Percentiles rank a stretch among this genome's conserved stretches.
Conservation (phyloP, 2,329 filamentous ascomycete genomes). For the Epichloe gansuensis region DNA sequence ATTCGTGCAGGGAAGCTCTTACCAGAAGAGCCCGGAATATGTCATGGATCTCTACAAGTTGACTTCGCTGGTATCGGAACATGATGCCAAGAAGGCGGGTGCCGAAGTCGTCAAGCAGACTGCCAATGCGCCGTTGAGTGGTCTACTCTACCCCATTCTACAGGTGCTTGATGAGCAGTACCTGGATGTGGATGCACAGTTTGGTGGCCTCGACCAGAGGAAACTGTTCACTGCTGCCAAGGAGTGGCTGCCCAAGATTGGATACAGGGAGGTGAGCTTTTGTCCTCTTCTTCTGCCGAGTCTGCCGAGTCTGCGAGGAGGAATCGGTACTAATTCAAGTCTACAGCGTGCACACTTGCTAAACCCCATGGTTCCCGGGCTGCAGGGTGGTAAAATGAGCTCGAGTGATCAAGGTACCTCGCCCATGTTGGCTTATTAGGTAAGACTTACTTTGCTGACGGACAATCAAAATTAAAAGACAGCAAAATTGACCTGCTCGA, state of each 20-base stretch:
- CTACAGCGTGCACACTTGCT: conserved; percentile 25
- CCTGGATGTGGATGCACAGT: conserved; percentile 76
- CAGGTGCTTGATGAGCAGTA: conserved; percentile 88
- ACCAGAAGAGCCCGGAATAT: conserved; percentile 64
- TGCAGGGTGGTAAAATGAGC: conserved; percentile 79
- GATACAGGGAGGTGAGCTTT: conserved; percentile 53
- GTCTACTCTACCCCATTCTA: conserved; percentile 37
- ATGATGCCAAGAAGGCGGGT: conserved; percentile 80
- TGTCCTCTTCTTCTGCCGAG: too few relatives aligned
- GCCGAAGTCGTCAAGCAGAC: conserved; percentile 93
- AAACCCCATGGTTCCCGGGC: conserved; percentile 76
- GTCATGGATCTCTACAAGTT: conserved; percentile 82
- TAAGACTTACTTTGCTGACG: not conserved
- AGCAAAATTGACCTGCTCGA: conserved; percentile 95
- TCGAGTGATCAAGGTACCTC: conserved; percentile 51
- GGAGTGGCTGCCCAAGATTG: conserved; percentile 74
- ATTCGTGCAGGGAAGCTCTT: conserved; percentile 75
- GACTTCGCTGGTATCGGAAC: conserved; percentile 55
- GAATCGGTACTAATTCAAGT: not conserved
- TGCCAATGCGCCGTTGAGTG: conserved; percentile 55
- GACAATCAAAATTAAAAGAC: conserved; percentile 30
- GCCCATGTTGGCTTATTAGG: too few relatives aligned
- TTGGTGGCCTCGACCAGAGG: conserved; percentile 73
- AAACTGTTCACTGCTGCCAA: conserved; percentile 82
- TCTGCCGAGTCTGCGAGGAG: not conserved